Conservation (phyloP, 164 flowering plant species). For the Magnolia kwangsiensis region DNA sequence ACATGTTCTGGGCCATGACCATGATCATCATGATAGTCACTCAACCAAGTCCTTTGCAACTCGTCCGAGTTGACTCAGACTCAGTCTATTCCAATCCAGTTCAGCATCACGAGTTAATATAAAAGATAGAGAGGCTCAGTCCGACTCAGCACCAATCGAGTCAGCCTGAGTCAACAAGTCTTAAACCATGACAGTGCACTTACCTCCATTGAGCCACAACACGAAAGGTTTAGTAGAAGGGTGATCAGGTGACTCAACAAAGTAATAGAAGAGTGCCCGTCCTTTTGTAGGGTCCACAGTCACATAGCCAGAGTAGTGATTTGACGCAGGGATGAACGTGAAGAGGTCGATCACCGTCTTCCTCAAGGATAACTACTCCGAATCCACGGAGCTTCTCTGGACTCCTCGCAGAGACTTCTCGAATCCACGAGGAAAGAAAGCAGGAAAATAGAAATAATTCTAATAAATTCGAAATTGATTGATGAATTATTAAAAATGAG, state of each 20-base stretch:
- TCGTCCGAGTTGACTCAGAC: not conserved
- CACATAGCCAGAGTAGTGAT: constrained; percentile 51
- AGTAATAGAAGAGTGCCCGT: constrained; percentile 30
- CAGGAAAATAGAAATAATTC: too few species aligned
- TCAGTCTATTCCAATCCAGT: not conserved
- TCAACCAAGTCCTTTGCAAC: not conserved
- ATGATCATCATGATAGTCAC: not conserved
- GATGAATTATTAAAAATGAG: too few species aligned
- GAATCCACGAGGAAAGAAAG: too few species aligned
- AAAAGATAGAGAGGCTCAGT: too few species aligned
- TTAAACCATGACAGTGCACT: not conserved
- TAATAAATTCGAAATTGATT: too few species aligned
- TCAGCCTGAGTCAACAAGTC: not conserved
- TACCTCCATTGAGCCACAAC: constrained; percentile 95
- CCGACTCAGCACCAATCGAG: not conserved
- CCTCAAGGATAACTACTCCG: too few species aligned
- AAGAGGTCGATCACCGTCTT: too few species aligned
- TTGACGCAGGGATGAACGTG: too few species aligned
- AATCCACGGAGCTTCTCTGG: too few species aligned
- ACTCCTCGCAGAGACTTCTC: too few species aligned
- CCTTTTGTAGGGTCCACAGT: constrained; percentile 38
- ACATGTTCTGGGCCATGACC: not conserved
- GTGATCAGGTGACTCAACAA: constrained; percentile 7
- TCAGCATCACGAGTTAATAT: not conserved
- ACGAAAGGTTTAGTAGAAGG: constrained; percentile 63